Conservation (phyloP, 1,284 basidiomycete genomes). For the Waitea zeae region DNA sequence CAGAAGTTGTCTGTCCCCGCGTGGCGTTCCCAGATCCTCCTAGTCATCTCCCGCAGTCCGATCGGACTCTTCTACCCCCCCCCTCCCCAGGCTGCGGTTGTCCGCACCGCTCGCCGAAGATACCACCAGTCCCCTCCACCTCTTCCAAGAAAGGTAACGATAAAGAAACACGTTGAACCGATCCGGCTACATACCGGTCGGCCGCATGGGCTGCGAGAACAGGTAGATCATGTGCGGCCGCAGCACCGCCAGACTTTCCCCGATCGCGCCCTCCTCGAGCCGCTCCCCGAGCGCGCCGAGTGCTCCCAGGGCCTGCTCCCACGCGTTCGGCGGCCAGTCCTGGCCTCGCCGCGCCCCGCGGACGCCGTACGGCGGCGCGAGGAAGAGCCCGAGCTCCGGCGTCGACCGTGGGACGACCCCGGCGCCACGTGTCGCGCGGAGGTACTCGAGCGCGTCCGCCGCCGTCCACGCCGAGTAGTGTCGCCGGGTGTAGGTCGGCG, state of each 20-base stretch:
- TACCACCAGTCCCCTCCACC: constrained; percentile 1
- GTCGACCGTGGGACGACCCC: constrained; percentile 18
- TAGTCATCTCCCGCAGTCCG: too few species aligned
- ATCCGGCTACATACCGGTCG: constrained; percentile 22
- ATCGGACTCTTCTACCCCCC: too few species aligned
- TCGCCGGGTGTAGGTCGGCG: constrained; percentile 27
- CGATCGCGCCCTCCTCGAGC: constrained; percentile 33
- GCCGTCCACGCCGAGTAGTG: constrained; percentile 31
- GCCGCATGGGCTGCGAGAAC: constrained; percentile 30
- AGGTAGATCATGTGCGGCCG: constrained; percentile 26
- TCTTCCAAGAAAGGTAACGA: not conserved
- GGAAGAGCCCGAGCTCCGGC: constrained; percentile 31
- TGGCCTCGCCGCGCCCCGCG: constrained; percentile 38
- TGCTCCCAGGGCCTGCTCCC: constrained; percentile 31
- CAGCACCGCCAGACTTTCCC: constrained; percentile 29
- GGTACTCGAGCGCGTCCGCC: constrained; percentile 35
- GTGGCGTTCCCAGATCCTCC: too few species aligned
- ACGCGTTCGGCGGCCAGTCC: constrained; percentile 53
- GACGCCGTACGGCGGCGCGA: constrained; percentile 26
- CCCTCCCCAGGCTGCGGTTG: too few species aligned
- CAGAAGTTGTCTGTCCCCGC: too few species aligned
- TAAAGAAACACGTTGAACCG: too few species aligned
- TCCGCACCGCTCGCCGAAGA: not conserved
- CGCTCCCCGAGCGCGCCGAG: constrained; percentile 27
- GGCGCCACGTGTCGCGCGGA: constrained; percentile 21